Evolutionary conservation across 306 rosid genomes (phyloP), one percentile per base, ranked within the genome.

Genomic region (Ceratonia siliqua): DNA sequence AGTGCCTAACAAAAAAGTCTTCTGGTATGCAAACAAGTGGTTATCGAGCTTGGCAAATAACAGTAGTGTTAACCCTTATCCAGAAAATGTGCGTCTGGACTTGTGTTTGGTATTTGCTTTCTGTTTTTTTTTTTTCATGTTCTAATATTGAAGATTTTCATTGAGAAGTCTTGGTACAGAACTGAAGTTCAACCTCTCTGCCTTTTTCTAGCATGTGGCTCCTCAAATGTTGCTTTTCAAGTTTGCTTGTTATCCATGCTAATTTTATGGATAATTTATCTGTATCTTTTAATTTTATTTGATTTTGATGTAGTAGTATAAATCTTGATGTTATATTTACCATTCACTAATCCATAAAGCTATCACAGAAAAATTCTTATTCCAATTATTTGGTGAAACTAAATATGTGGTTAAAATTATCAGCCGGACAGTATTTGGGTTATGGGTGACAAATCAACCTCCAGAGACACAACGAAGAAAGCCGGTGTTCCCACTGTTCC

Each of bases 361-460:
- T 58, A 10, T 43, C 30, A n/a, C 20, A 50, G 42, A 38, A 49
- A 21, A 41, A n/a, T n/a, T 75, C 54, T 42, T 62, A 17, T 70
- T 67, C 36, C 14, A 28, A 65, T 71, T 45, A 36, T 72, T 30
- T 17, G 68, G 24, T 36, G 41, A 78, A 72, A 41, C 83, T 72
- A 38, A 78, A 59, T 57, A 61, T 58, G 59, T 79, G 17, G 71
- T 56, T 71, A 63, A 77, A 68, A 48, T 70, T 80, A 88, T 82
- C 90, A 94, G 99, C 92, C 97, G 32, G 93, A 89, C 54, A 94
- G 97, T 81, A 94, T 94, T 68, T 87, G 93, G 65, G 87, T 94
- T 72, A 94, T 94, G 99, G 99, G 99, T 85, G 96, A 94, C 82
- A 94, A 92, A 87, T 80, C 99, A 53, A 84, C 96, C 70, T 97